Base-by-base conservation (phyloP, 768 basidiomycete species). In the Trametes cinnabarina region DNA sequence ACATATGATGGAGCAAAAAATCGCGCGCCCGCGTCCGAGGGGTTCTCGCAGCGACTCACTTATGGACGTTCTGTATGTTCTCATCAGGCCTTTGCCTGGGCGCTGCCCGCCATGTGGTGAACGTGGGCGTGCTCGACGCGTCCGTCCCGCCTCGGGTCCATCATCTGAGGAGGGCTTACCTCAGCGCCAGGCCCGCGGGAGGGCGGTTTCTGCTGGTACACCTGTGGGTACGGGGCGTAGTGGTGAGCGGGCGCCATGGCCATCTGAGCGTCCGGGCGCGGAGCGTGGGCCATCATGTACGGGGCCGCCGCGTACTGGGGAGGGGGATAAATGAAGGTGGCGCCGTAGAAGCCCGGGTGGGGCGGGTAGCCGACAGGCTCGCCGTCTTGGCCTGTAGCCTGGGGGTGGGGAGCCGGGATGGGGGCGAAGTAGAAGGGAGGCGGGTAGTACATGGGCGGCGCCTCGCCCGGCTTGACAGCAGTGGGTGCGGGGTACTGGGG, bases 381-480 rank as follows among this genome's bases (percentile, higher is more conserved):
- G 60, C 76, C 76, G 28, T 76, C 76, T 47, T 79, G 79, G 40
- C 75, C 71, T 74, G 65, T 64, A 74, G 71, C 48, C 64, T 73
- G 66, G 58, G 74, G 70, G 57, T 68, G 65, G 44, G 75, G 74
- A 51, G 78, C 69, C 14, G 79, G 75, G 46, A 74, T 54, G 43
- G 50, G 80, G 63, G 69, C 60, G 67, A 79, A 76, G 66, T 81
- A 82, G 64, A 77, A 71, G 34, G 53, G 53, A 64, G 69, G 77
- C 47, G 80, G 79, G 65, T 78, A 77, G 71, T 82, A 86, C 40
- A 82, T 65, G 37, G 82, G 74, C 39, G 82, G 74, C 22, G 73
- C 72, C 62, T 80, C 75, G 49, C 79, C 78, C 20, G 82, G 81
- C 69, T 84, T 84, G 41, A 79, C 70, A 56, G 77, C 69, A 37